A percentile compares a stretch with the other conserved stretches of the same genome.
Evolutionary conservation across 352 stramenopile genomes (phyloP).

Genomic region (Lagenidium giganteum): DNA sequence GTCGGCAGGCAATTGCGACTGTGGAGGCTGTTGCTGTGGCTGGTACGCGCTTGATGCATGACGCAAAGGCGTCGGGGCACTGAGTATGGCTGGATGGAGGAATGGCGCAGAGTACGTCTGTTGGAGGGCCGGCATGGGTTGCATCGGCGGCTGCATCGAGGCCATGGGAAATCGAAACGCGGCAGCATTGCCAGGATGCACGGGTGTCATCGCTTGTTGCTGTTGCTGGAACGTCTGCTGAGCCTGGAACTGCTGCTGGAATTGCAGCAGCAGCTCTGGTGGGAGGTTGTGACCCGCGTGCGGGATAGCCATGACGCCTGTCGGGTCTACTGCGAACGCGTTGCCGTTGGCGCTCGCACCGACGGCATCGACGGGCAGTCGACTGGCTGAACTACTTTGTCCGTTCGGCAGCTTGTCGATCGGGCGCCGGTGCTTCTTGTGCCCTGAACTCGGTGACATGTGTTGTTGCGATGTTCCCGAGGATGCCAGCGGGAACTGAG

Average conservation of each 20-base stretch:
- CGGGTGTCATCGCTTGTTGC: conserved; percentile 8
- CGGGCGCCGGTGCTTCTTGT: conserved; percentile 9
- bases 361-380: too few relatives aligned
- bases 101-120: neutral
- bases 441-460: conserved; percentile 21
- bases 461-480: too few relatives aligned
- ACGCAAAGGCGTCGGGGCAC: neutral
- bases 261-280: conserved; percentile 36
- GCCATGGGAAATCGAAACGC: conserved; percentile 7
- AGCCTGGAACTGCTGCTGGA: conserved; percentile 46
- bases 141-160: neutral
- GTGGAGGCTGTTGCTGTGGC: neutral
- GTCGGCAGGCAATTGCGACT: neutral
- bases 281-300: conserved; percentile 1
- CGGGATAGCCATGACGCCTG: too few relatives aligned
- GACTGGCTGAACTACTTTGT: too few relatives aligned
- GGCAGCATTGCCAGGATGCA: neutral
- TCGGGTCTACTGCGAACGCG: too few relatives aligned
- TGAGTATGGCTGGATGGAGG: conserved; percentile 6
- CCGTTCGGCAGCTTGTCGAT: conserved; percentile 4
- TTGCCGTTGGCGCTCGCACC: too few relatives aligned
- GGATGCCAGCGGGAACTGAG: too few relatives aligned
- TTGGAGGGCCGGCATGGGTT: conserved; percentile 4
- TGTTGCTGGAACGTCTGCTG: conserved; percentile 35
- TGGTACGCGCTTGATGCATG: neutral